These are phyloP conservation scores for Fragaria ananassa DNA, from an alignment of 306 rosid genomes.

Conservation along the genomic window DNA sequence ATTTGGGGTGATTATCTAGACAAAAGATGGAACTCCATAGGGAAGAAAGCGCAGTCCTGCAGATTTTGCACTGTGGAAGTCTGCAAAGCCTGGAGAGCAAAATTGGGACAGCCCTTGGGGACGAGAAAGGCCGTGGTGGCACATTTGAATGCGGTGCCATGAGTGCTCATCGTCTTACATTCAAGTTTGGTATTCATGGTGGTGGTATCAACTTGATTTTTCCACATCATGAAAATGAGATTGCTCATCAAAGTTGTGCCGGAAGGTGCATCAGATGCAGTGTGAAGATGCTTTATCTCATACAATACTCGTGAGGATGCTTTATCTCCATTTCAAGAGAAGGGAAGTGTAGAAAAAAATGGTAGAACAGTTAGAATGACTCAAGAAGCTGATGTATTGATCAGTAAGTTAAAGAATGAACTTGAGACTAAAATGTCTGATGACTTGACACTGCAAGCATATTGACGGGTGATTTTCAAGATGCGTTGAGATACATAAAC, in stretches of 20 bases:
- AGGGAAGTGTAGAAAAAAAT: constrained; percentile 37
- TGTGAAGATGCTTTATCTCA: no score
- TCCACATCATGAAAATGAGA: constrained; percentile 96
- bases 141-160: constrained; percentile 94
- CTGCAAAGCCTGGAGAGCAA: constrained; percentile 88
- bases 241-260: constrained; percentile 83
- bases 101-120: constrained; percentile 98
- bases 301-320: constrained; percentile 36
- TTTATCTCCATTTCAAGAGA: constrained; percentile 49
- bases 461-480: constrained; percentile 76
- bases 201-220: constrained; percentile 93
- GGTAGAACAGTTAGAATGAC: constrained; percentile 39
- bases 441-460: constrained; percentile 75
- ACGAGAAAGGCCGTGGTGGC: constrained; percentile 94
- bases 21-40: no score
- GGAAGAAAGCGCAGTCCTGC: constrained; percentile 69
- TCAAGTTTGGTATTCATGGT: constrained; percentile 83
- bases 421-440: constrained; percentile 80
- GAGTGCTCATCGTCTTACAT: constrained; percentile 78
- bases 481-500: constrained; percentile 68
- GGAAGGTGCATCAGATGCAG: constrained; percentile 8
- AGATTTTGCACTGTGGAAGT: constrained; percentile 95
- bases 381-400: constrained; percentile 57
- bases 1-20: no score
- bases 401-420: constrained; percentile 53